A percentile compares a stretch with the other conserved stretches of the same genome.
These are phyloP conservation scores for Zalaria sp. DNA, from an alignment of 2,329 filamentous ascomycete species.

Conservation along the genomic window DNA sequence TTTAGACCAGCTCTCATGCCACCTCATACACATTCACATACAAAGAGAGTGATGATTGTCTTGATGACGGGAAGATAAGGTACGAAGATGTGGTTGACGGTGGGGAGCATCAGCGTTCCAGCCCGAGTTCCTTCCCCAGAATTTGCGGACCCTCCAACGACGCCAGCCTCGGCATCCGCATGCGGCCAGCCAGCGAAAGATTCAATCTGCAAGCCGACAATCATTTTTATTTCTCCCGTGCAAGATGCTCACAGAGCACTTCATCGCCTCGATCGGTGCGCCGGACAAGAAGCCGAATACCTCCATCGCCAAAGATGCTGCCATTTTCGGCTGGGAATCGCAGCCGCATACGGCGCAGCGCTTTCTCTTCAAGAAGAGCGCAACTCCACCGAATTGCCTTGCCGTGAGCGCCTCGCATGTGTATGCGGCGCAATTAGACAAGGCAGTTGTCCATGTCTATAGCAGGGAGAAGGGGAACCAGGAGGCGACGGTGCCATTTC, in stretches of 20 bases:
- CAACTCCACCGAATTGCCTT: slow-evolving; percentile 62
- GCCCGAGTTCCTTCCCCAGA: too few species aligned
- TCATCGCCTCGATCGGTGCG: slow-evolving; percentile 33
- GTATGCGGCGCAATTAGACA: slow-evolving; percentile 82
- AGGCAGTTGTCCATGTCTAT: slow-evolving; percentile 88
- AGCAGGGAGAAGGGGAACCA: slow-evolving; percentile 70
- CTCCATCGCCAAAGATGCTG: slow-evolving; percentile 56
- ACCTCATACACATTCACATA: too few species aligned
- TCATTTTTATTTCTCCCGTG: too few species aligned
- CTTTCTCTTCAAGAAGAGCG: slow-evolving; percentile 81
- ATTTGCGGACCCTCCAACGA: too few species aligned
- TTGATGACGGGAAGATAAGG: too few species aligned
- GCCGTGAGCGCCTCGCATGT: slow-evolving; percentile 71
- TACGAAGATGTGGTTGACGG: too few species aligned
- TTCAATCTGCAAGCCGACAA: too few species aligned
- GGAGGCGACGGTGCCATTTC: slow-evolving; percentile 77
- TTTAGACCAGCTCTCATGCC: too few species aligned
- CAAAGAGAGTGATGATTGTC: too few species aligned
- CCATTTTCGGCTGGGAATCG: slow-evolving; percentile 73
- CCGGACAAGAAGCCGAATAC: slow-evolving; percentile 28
- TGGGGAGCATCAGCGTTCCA: too few species aligned
- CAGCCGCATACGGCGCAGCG: slow-evolving; percentile 65
- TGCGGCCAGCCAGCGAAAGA: too few species aligned
- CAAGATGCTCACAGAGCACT: slow-evolving; percentile 35
- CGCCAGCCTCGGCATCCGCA: too few species aligned